A percentile compares a stretch with the other conserved stretches of the same genome.
Conservation (phyloP, 2,329 filamentous ascomycete species). For the Diplodia intermedia region DNA sequence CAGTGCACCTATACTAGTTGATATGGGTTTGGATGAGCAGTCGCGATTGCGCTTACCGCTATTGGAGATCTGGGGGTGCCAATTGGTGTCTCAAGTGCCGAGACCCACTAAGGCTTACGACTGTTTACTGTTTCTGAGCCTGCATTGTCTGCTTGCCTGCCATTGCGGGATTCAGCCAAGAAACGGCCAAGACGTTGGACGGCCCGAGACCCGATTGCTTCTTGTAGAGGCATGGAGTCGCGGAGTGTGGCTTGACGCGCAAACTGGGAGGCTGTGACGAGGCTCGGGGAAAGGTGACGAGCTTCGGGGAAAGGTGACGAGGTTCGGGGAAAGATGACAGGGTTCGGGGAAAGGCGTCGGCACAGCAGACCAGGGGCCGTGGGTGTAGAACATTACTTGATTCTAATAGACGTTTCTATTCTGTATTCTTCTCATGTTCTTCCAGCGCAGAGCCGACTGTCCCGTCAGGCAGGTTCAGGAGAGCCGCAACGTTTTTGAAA, state of each 20-base stretch:
- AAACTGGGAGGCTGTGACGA: background rate
- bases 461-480: background rate
- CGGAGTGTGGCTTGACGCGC: constrained; percentile 4
- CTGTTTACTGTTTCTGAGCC: constrained; percentile 20
- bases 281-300: background rate
- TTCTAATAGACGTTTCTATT: background rate
- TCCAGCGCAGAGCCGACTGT: background rate
- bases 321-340: background rate
- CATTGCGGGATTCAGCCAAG: constrained; percentile 22
- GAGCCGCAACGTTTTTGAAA: constrained; percentile 4
- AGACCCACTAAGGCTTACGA: constrained; percentile 26
- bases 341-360: background rate
- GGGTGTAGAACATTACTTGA: background rate
- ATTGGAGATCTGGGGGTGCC: background rate
- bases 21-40: constrained; percentile 6
- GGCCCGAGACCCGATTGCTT: constrained; percentile 1
- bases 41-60: constrained; percentile 23
- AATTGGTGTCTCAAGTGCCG: constrained; percentile 12
- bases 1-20: background rate
- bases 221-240: background rate
- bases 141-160: background rate
- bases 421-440: background rate
- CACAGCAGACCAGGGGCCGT: background rate
- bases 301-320: background rate
- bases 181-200: background rate